Conservation (phyloP, 2,329 filamentous ascomycete species). For the Talaromyces sp. region DNA sequence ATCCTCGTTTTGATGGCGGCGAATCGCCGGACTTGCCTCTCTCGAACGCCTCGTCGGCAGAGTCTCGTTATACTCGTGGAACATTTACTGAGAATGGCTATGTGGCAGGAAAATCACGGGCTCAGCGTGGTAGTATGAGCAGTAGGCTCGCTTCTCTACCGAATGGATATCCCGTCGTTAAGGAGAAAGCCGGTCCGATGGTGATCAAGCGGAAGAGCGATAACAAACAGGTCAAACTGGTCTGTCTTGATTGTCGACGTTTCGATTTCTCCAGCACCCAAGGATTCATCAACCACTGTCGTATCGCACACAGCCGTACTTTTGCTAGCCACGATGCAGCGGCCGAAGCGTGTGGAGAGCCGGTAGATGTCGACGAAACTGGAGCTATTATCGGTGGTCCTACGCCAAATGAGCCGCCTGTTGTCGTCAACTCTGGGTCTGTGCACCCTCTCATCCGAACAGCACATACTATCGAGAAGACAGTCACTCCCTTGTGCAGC, state of each 20-base stretch:
- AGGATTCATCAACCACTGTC: slow-evolving; percentile 98
- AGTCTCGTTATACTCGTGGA: slow-evolving; percentile 76
- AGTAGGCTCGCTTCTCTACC: slow-evolving; percentile 67
- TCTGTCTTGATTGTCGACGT: slow-evolving; percentile 82
- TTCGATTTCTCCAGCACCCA: slow-evolving; percentile 95
- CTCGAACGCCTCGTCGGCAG: slow-evolving; percentile 49
- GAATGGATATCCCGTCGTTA: slow-evolving; percentile 66
- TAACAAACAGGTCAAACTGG: slow-evolving; percentile 79
- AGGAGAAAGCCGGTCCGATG: slow-evolving; percentile 78
- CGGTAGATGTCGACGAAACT: slow-evolving; percentile 66
- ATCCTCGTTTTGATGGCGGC: slow-evolving; percentile 75
- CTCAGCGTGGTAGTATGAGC: slow-evolving; percentile 56
- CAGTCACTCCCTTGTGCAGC: slow-evolving; percentile 12
- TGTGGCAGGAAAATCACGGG: slow-evolving; percentile 54
- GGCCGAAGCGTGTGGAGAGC: slow-evolving; percentile 79
- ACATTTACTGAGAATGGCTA: slow-evolving; percentile 57
- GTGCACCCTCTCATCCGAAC: slow-evolving; percentile 61
- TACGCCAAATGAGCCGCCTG: slow-evolving; percentile 27
- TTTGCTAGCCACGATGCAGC: slow-evolving; percentile 97
- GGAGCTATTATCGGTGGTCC: slow-evolving; percentile 44
- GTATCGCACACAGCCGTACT: slow-evolving; percentile 87
- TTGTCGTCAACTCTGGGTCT: slow-evolving; percentile 43
- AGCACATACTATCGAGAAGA: slow-evolving; percentile 46
- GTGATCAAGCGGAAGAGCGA: slow-evolving; percentile 78
- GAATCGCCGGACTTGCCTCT: slow-evolving; percentile 30